Evolutionary conservation across 2,329 filamentous ascomycete genomes (phyloP).

Genomic region (Xylaria polymorpha): DNA sequence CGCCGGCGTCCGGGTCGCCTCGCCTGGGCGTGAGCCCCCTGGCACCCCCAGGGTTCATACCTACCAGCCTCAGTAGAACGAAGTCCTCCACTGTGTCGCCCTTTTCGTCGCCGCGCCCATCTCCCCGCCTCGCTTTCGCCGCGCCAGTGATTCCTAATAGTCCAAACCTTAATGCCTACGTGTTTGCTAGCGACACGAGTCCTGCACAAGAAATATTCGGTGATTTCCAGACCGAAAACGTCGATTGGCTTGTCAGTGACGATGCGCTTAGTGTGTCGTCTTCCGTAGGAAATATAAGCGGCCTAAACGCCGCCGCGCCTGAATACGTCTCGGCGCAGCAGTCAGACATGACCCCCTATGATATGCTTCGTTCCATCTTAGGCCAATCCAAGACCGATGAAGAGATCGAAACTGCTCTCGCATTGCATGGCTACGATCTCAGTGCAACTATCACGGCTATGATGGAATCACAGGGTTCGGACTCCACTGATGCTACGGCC

Average conservation of each 20-base stretch:
- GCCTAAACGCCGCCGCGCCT: slow-evolving; percentile 81
- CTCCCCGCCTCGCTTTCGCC: slow-evolving; percentile 88
- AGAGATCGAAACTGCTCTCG: slow-evolving; percentile 91
- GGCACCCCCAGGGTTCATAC: slow-evolving; percentile 84
- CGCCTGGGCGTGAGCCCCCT: slow-evolving; percentile 84
- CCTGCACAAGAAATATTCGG: slow-evolving; percentile 88
- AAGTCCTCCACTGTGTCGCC: slow-evolving; percentile 86
- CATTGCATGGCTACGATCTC: slow-evolving; percentile 90
- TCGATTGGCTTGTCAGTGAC: slow-evolving; percentile 97
- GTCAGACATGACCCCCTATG: slow-evolving; percentile 95
- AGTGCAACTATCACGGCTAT: slow-evolving; percentile 90
- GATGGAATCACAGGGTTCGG: slow-evolving; percentile 76
- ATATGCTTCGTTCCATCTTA: slow-evolving; percentile 95
- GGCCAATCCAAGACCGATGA: slow-evolving; percentile 91
- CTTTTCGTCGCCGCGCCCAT: slow-evolving; percentile 93
- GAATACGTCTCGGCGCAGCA: slow-evolving; percentile 78
- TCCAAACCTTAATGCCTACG: slow-evolving; percentile 92
- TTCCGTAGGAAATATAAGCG: slow-evolving; percentile 73
- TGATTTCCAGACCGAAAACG: slow-evolving; percentile 91
- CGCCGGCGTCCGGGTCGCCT: slow-evolving; percentile 85
- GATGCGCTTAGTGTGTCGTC: slow-evolving; percentile 84
- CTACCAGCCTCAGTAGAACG: slow-evolving; percentile 79
- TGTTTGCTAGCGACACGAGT: slow-evolving; percentile 85
- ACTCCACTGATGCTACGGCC: slow-evolving; percentile 57
- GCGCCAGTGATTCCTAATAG: slow-evolving; percentile 93